phyloP scores from a whole-genome alignment of 2,329 filamentous ascomycete genomes.

The Phaeophleospora eucalypticola region DNA sequence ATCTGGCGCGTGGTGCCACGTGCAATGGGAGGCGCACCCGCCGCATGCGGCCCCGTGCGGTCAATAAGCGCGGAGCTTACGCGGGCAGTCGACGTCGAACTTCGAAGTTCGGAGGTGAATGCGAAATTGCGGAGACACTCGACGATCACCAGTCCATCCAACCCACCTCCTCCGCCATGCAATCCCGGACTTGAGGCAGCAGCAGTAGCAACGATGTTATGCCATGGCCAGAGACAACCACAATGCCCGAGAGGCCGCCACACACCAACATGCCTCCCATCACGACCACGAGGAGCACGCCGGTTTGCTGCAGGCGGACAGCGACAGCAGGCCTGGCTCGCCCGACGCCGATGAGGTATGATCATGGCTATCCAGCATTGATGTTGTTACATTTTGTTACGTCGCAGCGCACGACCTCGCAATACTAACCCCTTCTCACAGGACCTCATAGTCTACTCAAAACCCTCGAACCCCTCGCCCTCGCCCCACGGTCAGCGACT shows the following conservation, averaged over 20 bases:
- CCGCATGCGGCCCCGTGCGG: not conserved
- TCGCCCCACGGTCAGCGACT: constrained; percentile 10
- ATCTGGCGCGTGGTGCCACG: too few relatives aligned
- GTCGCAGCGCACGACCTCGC: too few relatives aligned
- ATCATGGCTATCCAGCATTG: too few relatives aligned
- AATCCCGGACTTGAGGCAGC: constrained; percentile 4
- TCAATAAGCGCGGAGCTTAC: not conserved
- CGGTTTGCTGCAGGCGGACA: constrained; percentile 26
- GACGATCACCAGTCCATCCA: not conserved
- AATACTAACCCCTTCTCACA: too few relatives aligned
- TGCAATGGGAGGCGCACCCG: not conserved
- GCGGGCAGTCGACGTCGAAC: not conserved
- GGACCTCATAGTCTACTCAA: constrained; percentile 20
- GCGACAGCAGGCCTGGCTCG: constrained; percentile 9
- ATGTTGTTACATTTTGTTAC: too few relatives aligned
- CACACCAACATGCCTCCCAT: too few relatives aligned
- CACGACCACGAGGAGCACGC: constrained; percentile 27
- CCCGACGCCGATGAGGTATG: constrained; percentile 26
- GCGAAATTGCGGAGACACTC: too few relatives aligned
- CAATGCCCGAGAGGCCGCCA: constrained; percentile 22
- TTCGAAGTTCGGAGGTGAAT: not conserved
- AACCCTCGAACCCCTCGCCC: too few relatives aligned
- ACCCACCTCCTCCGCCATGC: constrained; percentile 6
- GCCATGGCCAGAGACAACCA: constrained; percentile 34
- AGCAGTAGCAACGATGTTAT: constrained; percentile 32